Conservation (phyloP, 805 yeast genomes). For the Yarrowia phangngaensis region DNA sequence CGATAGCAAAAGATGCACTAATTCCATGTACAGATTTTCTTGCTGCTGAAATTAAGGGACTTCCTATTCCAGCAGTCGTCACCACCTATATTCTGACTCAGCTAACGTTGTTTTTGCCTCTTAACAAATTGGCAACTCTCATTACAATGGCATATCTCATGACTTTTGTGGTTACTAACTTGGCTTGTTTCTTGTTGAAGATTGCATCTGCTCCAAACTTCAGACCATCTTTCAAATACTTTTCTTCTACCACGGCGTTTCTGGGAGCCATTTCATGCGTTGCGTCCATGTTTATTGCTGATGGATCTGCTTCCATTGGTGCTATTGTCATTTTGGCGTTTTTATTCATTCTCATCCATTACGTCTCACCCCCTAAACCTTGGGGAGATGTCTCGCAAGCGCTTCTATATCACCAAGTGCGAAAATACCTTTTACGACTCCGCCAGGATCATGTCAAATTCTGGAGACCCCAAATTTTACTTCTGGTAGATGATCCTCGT, state of each 20-base stretch:
- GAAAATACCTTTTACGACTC: slow-evolving; percentile 79
- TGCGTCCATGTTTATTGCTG: slow-evolving; percentile 89
- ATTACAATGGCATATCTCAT: slow-evolving; percentile 96
- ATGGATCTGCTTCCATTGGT: slow-evolving; percentile 79
- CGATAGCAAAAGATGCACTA: slow-evolving; percentile 82
- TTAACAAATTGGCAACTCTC: slow-evolving; percentile 89
- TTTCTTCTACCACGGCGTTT: slow-evolving; percentile 76
- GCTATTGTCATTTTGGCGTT: slow-evolving; percentile 62
- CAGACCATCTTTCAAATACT: slow-evolving; percentile 89
- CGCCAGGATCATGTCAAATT: slow-evolving; percentile 92
- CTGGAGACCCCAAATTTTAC: slow-evolving; percentile 94
- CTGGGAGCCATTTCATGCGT: slow-evolving; percentile 67
- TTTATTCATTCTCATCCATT: slow-evolving; percentile 76
- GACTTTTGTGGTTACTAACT: slow-evolving; percentile 91
- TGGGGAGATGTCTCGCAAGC: slow-evolving; percentile 99
- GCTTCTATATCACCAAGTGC: slow-evolving; percentile 90
- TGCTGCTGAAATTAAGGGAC: slow-evolving; percentile 47
- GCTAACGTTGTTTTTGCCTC: slow-evolving; percentile 78
- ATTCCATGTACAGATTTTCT: slow-evolving; percentile 73
- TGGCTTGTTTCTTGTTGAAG: slow-evolving; percentile 85
- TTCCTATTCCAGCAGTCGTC: slow-evolving; percentile 59
- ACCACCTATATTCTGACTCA: slow-evolving; percentile 83
- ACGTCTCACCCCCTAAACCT: slow-evolving; percentile 87
- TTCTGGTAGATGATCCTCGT: slow-evolving; percentile 87
- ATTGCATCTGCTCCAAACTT: slow-evolving; percentile 97